Conservation (phyloP, 805 yeast species). For the Vanderwaltozyma verrucispora region DNA sequence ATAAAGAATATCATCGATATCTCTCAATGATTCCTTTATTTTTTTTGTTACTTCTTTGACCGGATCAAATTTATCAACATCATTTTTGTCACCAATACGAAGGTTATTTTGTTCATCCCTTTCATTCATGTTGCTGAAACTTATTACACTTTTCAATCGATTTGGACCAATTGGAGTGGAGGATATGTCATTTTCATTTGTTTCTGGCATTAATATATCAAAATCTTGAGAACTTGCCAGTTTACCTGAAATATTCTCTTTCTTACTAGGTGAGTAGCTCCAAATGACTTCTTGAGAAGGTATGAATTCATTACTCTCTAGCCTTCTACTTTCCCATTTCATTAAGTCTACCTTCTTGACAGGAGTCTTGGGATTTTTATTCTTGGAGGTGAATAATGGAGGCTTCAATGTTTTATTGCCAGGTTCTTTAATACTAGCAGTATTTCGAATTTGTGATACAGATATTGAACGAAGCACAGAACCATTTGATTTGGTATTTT, state of each 20-base stretch:
- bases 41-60: background rate
- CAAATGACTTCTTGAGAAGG: constrained; percentile 26
- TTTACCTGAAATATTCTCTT: constrained; percentile 8
- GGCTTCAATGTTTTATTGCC: constrained; percentile 1
- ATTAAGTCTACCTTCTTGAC: background rate
- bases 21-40: constrained; percentile 7
- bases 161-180: constrained; percentile 25
- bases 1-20: constrained; percentile 24
- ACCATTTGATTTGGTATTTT: constrained; percentile 3
- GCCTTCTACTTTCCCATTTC: background rate
- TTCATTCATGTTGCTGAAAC: constrained; percentile 17
- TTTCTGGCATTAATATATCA: constrained; percentile 6
- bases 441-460: constrained; percentile 24
- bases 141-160: constrained; percentile 18
- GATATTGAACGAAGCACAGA: constrained; percentile 21
- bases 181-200: constrained; percentile 14
- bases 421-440: constrained; percentile 3
- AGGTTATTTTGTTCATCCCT: constrained; percentile 3
- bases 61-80: background rate
- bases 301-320: constrained; percentile 2
- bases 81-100: background rate
- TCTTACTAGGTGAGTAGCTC: constrained; percentile 21
- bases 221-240: constrained; percentile 10
- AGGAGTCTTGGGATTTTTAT: background rate
- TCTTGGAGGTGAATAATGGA: background rate